A percentile compares a stretch with the other conserved stretches of the same genome.
Conservation (phyloP, 1,284 basidiomycete species). For the Rhizopogon parksii region DNA sequence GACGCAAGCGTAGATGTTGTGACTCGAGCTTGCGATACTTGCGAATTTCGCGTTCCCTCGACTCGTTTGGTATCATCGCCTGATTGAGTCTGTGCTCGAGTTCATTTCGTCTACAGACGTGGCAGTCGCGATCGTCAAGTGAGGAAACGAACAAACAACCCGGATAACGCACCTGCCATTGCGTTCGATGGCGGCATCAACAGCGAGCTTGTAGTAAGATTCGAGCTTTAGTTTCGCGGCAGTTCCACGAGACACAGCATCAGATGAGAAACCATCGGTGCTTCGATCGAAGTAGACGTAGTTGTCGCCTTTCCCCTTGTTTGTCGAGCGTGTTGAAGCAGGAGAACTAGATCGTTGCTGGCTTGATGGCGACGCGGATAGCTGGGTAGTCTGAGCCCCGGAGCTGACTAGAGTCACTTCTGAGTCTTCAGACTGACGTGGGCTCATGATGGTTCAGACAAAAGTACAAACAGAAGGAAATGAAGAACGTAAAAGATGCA, state of each 20-base stretch:
- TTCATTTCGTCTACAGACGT: constrained; percentile 70
- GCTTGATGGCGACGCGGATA: constrained; percentile 8
- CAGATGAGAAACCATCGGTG: constrained; percentile 77
- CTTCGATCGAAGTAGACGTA: constrained; percentile 96
- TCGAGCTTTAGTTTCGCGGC: constrained; percentile 96
- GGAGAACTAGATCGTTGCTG: constrained; percentile 27
- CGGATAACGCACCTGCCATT: constrained; percentile 38
- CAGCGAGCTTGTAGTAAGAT: constrained; percentile 94
- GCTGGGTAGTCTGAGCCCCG: neutral
- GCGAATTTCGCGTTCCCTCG: constrained; percentile 86
- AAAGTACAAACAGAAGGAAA: constrained; percentile 9
- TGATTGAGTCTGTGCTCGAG: constrained; percentile 86
- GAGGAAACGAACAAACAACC: neutral
- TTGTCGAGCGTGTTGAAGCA: constrained; percentile 22
- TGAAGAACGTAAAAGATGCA: constrained; percentile 21
- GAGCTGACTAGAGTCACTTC: constrained; percentile 6
- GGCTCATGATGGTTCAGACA: constrained; percentile 19
- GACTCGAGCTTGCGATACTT: constrained; percentile 90
- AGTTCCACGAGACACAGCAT: constrained; percentile 87
- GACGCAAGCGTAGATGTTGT: constrained; percentile 82
- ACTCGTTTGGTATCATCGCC: constrained; percentile 67
- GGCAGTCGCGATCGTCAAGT: constrained; percentile 8
- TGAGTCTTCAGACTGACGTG: constrained; percentile 23
- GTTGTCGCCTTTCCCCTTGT: constrained; percentile 38
- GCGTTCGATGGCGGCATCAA: constrained; percentile 80